These are phyloP conservation scores for Termitomyces sp. DNA, from an alignment of 768 basidiomycete species.

Conservation along the genomic window DNA sequence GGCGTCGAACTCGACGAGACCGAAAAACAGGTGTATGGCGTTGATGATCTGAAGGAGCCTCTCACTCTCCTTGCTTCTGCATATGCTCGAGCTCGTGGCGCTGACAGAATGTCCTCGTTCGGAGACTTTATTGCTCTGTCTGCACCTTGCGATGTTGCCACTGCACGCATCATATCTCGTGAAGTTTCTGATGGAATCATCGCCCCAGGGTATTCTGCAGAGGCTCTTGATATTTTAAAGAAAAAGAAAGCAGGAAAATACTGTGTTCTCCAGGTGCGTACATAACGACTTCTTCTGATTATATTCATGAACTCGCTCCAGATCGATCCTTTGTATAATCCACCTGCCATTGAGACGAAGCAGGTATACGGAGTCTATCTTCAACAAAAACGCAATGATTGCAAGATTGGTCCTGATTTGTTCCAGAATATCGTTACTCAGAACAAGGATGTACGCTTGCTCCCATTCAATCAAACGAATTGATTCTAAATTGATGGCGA, in stretches of 20 bases:
- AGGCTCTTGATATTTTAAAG: constrained; percentile 83
- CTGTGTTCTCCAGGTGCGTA: constrained; percentile 83
- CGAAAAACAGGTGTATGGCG: constrained; percentile 94
- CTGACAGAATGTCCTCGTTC: constrained; percentile 99
- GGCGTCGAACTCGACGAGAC: constrained; percentile 76
- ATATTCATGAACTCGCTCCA: constrained; percentile 23
- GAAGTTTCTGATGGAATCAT: constrained; percentile 99
- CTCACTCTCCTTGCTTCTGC: constrained; percentile 87
- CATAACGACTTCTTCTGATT: neutral
- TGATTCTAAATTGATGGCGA: constrained; percentile 2
- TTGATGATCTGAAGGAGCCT: constrained; percentile 89
- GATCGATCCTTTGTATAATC: constrained; percentile 86
- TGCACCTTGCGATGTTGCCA: constrained; percentile 86
- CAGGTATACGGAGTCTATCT: constrained; percentile 92
- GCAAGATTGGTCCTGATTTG: constrained; percentile 72
- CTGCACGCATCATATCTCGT: constrained; percentile 95
- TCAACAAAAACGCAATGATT: constrained; percentile 87
- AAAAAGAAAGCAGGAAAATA: constrained; percentile 99
- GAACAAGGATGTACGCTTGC: constrained; percentile 69
- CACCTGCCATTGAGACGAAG: constrained; percentile 80
- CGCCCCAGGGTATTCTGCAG: constrained; percentile 84
- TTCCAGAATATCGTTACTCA: constrained; percentile 88
- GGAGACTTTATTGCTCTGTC: constrained; percentile 98
- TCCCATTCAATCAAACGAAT: neutral
- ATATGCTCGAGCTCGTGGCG: constrained; percentile 96